phyloP scores from a whole-genome alignment of 2,329 filamentous ascomycete genomes.

The Emericellopsis cladophorae region DNA sequence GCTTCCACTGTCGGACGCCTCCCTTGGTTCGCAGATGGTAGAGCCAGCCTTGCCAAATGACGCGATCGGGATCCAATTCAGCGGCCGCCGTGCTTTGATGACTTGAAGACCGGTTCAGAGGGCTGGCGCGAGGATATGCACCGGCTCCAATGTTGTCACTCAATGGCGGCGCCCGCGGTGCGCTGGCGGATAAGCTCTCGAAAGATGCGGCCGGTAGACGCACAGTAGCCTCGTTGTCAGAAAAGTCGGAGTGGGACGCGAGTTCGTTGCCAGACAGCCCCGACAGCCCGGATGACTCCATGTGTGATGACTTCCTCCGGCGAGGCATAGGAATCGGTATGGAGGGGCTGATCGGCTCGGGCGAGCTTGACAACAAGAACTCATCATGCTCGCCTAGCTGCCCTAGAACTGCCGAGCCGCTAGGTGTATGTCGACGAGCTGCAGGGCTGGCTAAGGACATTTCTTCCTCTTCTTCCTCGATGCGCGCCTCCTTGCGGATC shows the following conservation, averaged over 20 bases:
- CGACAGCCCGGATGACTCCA: conserved; percentile 52
- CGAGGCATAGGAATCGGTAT: conserved; percentile 7
- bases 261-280: conserved; percentile 52
- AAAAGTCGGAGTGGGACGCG: conserved; percentile 78
- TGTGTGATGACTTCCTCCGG: conserved; percentile 46
- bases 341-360: conserved; percentile 32
- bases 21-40: conserved; percentile 72
- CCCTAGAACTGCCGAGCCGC: conserved; percentile 4
- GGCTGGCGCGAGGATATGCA: conserved; percentile 28
- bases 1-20: conserved; percentile 86
- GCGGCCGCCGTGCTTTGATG: conserved; percentile 14
- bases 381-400: conserved; percentile 19
- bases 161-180: conserved; percentile 3
- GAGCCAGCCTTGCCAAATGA: conserved; percentile 90
- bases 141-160: conserved; percentile 19
- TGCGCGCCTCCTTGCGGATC: conserved; percentile 67
- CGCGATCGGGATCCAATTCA: conserved; percentile 64
- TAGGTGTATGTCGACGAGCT: conserved; percentile 31
- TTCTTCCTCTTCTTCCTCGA: conserved; percentile 81
- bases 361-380: conserved; percentile 41
- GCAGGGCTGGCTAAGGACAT: conserved; percentile 60
- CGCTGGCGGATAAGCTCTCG: conserved; percentile 29
- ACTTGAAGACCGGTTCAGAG: conserved; percentile 1
- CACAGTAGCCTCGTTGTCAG: conserved; percentile 46
- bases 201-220: conserved; percentile 36